phyloP scores from a whole-genome alignment of 2,329 filamentous ascomycete genomes.

The Fusarium euwallaceae region DNA sequence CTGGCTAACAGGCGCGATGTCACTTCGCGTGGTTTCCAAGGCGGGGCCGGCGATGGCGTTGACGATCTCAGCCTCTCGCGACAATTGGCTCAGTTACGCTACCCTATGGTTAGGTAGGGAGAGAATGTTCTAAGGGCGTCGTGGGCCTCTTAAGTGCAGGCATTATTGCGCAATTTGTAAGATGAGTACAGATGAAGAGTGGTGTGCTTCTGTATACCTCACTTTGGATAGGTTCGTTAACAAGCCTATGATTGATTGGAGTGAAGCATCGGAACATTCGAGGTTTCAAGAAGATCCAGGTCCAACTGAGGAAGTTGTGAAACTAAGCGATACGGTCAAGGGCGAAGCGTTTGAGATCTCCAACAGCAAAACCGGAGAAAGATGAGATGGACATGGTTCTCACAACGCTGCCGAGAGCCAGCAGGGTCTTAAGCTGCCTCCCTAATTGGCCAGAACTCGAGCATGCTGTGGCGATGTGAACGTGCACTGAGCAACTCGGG shows the following conservation, averaged over 20 bases:
- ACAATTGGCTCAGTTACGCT: not conserved
- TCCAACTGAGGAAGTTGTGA: not conserved
- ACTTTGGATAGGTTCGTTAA: not conserved
- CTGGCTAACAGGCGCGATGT: conserved; percentile 1
- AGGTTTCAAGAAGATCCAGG: not conserved
- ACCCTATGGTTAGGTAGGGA: not conserved
- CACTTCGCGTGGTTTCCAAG: not conserved
- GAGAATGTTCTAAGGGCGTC: not conserved
- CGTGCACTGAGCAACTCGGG: not conserved
- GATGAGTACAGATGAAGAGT: not conserved
- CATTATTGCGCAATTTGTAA: not conserved
- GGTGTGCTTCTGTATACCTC: not conserved
- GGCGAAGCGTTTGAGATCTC: not conserved
- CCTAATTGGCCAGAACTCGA: not conserved
- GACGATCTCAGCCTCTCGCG: not conserved
- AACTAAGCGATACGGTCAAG: not conserved
- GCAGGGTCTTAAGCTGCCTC: not conserved
- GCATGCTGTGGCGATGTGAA: not conserved
- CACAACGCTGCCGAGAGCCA: not conserved
- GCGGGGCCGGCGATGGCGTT: not conserved
- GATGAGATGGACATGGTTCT: not conserved
- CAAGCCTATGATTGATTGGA: not conserved
- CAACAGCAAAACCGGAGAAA: not conserved
- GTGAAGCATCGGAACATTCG: not conserved
- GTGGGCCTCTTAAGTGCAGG: not conserved